Conservation (phyloP, 768 basidiomycete genomes). For the Phanerochaete carnosa region DNA sequence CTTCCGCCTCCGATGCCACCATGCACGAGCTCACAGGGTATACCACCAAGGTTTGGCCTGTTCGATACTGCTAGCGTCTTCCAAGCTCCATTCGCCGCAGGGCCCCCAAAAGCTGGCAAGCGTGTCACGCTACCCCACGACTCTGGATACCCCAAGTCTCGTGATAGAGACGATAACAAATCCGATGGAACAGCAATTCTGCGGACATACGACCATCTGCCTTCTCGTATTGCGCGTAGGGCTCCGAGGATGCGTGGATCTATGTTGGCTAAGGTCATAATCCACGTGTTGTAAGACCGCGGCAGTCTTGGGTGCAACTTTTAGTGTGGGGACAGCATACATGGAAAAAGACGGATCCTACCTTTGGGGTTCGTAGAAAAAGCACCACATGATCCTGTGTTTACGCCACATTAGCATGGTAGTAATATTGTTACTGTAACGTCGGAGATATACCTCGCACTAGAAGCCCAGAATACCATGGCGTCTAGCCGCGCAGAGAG, state of each 20-base stretch:
- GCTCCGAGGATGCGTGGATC: constrained; percentile 56
- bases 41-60: constrained; percentile 56
- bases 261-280: constrained; percentile 62
- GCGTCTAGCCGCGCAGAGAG: constrained; percentile 53
- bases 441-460: constrained; percentile 54
- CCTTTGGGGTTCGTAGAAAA: constrained; percentile 75
- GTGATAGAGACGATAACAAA: constrained; percentile 44
- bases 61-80: constrained; percentile 48
- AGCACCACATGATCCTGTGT: constrained; percentile 85
- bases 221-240: constrained; percentile 50
- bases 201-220: constrained; percentile 57
- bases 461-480: constrained; percentile 73
- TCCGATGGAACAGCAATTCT: constrained; percentile 37
- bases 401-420: neutral
- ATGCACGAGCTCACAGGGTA: constrained; percentile 78
- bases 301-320: constrained; percentile 41
- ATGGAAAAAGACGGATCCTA: constrained; percentile 25
- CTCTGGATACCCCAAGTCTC: constrained; percentile 54
- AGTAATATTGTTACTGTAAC: neutral
- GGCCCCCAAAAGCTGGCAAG: constrained; percentile 64
- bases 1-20: constrained; percentile 50
- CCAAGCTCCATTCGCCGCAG: constrained; percentile 51
- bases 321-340: neutral
- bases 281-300: constrained; percentile 75
- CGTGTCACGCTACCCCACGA: constrained; percentile 60